These are phyloP conservation scores for Gaultheria prostrata DNA, from an alignment of 148 eudicot genomes.

Conservation along the genomic window DNA sequence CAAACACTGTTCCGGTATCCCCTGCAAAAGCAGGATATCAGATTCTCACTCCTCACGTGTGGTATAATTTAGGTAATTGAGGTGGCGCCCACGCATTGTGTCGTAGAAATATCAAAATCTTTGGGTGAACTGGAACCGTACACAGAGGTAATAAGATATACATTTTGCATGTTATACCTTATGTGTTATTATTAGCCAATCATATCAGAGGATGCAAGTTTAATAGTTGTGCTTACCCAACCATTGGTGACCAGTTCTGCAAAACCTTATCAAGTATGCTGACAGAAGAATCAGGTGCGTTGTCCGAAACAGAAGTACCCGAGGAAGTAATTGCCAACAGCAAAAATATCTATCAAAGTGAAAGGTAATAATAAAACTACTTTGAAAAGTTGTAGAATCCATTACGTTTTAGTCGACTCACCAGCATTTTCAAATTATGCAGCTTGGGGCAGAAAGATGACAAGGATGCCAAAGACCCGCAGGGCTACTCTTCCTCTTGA, in stretches of 20 bases:
- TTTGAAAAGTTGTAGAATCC: neutral
- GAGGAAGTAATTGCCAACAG: constrained; percentile 20
- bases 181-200: neutral
- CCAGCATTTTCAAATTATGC: constrained; percentile 11
- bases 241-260: constrained; percentile 44
- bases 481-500: constrained; percentile 24
- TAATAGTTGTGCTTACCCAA: constrained; percentile 4
- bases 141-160: constrained; percentile 35
- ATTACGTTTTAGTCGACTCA: neutral
- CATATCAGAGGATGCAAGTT: neutral
- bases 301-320: constrained; percentile 18
- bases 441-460: constrained; percentile 8
- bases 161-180: neutral
- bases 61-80: constrained; percentile 31
- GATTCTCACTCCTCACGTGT: neutral
- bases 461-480: neutral
- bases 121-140: constrained; percentile 35
- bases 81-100: constrained; percentile 58
- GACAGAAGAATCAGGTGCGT: constrained; percentile 25
- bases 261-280: constrained; percentile 46
- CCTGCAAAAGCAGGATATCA: constrained; percentile 7
- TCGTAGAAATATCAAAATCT: constrained; percentile 48
- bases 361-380: constrained; percentile 2
- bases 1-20: neutral
- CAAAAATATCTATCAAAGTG: constrained; percentile 10